Conservation (phyloP, 163 green algal genomes). For the Prototheca cutis region DNA sequence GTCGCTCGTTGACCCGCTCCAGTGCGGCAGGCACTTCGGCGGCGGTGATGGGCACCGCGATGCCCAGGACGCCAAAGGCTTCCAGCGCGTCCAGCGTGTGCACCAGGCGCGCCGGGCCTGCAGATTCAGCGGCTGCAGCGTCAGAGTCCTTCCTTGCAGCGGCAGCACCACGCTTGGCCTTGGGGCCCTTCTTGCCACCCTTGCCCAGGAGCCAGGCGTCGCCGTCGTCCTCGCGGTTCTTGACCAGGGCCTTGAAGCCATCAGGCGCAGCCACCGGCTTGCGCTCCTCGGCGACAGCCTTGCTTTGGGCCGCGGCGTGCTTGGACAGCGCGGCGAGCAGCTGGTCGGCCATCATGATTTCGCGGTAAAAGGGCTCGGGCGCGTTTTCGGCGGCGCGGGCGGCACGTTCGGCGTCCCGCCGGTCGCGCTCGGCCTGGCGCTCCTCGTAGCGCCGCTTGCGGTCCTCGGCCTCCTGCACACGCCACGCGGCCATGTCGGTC, state of each 20-base stretch:
- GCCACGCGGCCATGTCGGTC: slow-evolving; percentile 27
- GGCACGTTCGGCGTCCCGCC: slow-evolving; percentile 27
- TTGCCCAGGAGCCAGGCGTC: not conserved
- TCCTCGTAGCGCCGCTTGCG: slow-evolving; percentile 30
- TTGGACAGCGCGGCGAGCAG: slow-evolving; percentile 2
- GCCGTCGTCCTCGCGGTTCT: not conserved
- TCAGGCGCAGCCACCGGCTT: slow-evolving; percentile 7
- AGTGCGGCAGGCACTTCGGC: slow-evolving; percentile 12
- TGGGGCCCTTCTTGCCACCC: not conserved
- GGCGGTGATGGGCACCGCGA: slow-evolving; percentile 21
- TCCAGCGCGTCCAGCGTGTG: slow-evolving; percentile 33
- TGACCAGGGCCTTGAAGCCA: slow-evolving; percentile 21
- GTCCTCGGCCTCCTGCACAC: slow-evolving; percentile 19
- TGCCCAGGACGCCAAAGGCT: slow-evolving; percentile 25
- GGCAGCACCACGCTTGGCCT: slow-evolving; percentile 15
- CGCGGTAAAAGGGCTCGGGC: slow-evolving; percentile 40
- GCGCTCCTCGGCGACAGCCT: not conserved
- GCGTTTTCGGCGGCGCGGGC: slow-evolving; percentile 24
- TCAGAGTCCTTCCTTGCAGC: slow-evolving; percentile 16
- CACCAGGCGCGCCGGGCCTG: slow-evolving; percentile 4
- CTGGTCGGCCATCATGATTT: slow-evolving; percentile 36
- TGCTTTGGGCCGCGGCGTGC: not conserved
- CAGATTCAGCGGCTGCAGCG: too few relatives aligned
- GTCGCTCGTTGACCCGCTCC: slow-evolving; percentile 16
- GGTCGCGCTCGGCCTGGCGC: slow-evolving; percentile 28